Conservation (phyloP, 2,329 filamentous ascomycete species). For the Alternaria postmessia region DNA sequence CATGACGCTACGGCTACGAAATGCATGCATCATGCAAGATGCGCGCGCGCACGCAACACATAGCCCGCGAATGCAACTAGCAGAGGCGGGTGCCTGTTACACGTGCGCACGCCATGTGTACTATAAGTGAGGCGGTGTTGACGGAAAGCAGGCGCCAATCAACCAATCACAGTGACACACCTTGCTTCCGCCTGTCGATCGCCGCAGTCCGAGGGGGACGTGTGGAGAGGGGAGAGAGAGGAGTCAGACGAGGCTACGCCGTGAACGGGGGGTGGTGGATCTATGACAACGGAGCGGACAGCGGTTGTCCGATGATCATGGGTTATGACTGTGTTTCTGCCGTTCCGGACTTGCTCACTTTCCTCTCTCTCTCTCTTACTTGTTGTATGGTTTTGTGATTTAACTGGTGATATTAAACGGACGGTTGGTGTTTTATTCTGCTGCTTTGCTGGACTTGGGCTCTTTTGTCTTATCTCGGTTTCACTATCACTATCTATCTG, state of each 20-base stretch:
- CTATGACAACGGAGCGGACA: background rate
- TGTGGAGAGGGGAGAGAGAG: background rate
- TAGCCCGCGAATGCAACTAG: background rate
- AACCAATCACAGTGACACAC: background rate
- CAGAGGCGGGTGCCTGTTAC: slow-evolving; percentile 18
- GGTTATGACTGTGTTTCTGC: too few species aligned
- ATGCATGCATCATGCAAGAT: background rate
- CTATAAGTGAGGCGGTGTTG: background rate
- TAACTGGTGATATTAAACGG: background rate
- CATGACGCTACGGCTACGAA: background rate
- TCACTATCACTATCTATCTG: background rate
- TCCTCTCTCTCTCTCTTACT: background rate
- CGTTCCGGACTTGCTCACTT: background rate
- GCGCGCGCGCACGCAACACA: background rate
- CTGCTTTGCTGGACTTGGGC: background rate
- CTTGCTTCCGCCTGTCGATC: background rate
- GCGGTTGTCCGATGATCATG: background rate
- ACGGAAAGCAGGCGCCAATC: background rate
- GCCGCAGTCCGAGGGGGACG: background rate
- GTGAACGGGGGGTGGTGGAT: background rate
- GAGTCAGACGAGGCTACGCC: slow-evolving; percentile 13
- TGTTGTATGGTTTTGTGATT: background rate
- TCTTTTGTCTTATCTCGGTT: background rate
- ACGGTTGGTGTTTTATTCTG: background rate
- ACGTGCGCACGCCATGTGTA: slow-evolving; percentile 15